A percentile compares a stretch with the other conserved stretches of the same genome.
Evolutionary conservation across 306 rosid genomes (phyloP).

Genomic region (Calophaca sinica): DNA sequence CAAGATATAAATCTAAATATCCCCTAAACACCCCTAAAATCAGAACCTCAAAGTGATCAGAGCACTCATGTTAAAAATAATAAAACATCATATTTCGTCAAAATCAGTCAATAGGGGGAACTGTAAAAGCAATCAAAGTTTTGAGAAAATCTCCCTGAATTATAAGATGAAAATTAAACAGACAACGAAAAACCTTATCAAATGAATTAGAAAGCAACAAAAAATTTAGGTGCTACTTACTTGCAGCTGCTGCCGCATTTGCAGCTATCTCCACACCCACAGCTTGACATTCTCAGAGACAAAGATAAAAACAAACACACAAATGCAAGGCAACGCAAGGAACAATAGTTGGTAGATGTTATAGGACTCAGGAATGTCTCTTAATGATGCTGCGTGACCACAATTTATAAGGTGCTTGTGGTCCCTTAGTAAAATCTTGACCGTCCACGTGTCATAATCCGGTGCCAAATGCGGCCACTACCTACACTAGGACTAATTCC

Average conservation of each 20-base stretch:
- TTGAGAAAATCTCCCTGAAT: background rate
- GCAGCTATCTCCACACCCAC: conserved; percentile 66
- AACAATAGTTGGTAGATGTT: background rate
- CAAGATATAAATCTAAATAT: too few species aligned
- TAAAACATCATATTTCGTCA: too few species aligned
- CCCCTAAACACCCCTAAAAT: too few species aligned
- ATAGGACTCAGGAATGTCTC: background rate
- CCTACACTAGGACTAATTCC: background rate
- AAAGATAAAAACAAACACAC: background rate
- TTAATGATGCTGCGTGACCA: background rate
- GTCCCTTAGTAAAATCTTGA: background rate
- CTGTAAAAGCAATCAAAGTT: too few species aligned
- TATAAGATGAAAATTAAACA: background rate
- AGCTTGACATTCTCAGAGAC: conserved; percentile 54
- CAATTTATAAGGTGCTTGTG: background rate
- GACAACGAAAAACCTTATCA: background rate
- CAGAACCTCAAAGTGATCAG: too few species aligned
- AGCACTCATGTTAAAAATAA: too few species aligned
- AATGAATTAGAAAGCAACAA: background rate
- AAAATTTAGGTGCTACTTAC: conserved; percentile 36
- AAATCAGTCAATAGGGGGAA: too few species aligned
- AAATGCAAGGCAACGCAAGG: background rate
- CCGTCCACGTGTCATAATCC: conserved; percentile 27
- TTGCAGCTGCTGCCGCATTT: conserved; percentile 57
- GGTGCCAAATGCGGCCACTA: background rate